These are phyloP conservation scores for Penicillium dipodomyicola DNA, from an alignment of 495 filamentous ascomycete species.

Conservation along the genomic window DNA sequence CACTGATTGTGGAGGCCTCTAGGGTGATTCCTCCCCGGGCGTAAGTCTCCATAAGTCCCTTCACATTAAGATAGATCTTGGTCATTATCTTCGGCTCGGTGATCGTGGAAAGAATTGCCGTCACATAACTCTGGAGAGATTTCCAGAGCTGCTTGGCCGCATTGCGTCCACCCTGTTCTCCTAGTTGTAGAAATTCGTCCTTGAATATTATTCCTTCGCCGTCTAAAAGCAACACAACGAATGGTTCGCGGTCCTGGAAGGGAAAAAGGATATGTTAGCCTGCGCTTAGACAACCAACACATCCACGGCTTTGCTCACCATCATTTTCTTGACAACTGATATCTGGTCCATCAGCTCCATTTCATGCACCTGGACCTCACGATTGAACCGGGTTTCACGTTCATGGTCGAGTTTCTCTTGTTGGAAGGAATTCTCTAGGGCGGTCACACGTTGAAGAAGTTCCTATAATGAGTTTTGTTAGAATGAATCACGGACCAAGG, in stretches of 20 bases:
- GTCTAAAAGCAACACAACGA: slow-evolving; percentile 73
- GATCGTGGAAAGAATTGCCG: slow-evolving; percentile 46
- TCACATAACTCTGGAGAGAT: slow-evolving; percentile 49
- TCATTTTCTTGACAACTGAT: slow-evolving; percentile 47
- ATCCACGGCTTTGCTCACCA: slow-evolving; percentile 37
- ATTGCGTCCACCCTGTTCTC: slow-evolving; percentile 66
- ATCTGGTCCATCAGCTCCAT: slow-evolving; percentile 54
- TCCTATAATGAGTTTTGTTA: slow-evolving; percentile 36
- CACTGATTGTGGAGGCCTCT: slow-evolving; percentile 52
- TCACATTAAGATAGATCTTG: slow-evolving; percentile 68
- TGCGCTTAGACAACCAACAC: slow-evolving; percentile 1
- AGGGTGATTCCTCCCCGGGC: slow-evolving; percentile 54
- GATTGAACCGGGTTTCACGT: slow-evolving; percentile 55
- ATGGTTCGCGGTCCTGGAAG: slow-evolving; percentile 67
- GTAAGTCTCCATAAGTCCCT: slow-evolving; percentile 60
- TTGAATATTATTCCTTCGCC: slow-evolving; percentile 77
- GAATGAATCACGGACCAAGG: slow-evolving; percentile 9
- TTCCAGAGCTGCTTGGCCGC: slow-evolving; percentile 63
- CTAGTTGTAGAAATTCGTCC: slow-evolving; percentile 60
- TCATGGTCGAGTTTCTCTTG: slow-evolving; percentile 53
- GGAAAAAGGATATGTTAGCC: slow-evolving; percentile 26
- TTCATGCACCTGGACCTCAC: slow-evolving; percentile 53
- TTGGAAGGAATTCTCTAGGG: slow-evolving; percentile 46
- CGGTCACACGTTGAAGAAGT: slow-evolving; percentile 47
- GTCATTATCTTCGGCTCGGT: slow-evolving; percentile 60